Percentiles rank a stretch among this genome's conserved stretches.
phyloP scores from a whole-genome alignment of 1,284 basidiomycete species.

The Leccinum pseudoinsigne region DNA sequence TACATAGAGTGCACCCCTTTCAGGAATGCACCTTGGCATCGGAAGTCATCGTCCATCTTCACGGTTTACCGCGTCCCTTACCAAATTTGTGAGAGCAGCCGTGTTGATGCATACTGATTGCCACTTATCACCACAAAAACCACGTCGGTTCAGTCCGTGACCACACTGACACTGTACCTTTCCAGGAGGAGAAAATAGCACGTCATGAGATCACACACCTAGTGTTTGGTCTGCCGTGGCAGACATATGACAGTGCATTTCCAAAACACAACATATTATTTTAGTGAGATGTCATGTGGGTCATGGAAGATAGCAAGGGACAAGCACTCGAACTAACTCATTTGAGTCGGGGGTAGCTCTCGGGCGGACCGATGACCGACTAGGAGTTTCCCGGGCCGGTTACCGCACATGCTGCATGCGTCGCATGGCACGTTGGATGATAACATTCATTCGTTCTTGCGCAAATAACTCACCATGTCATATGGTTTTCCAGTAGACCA shows the following conservation, averaged over 20 bases:
- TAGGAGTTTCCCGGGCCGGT: conserved; percentile 7
- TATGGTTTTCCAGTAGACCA: background rate
- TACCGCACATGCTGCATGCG: background rate
- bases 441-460: background rate
- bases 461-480: background rate
- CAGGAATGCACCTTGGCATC: background rate
- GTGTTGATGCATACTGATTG: background rate
- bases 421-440: background rate
- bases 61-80: background rate
- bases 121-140: conserved; percentile 13
- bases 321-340: background rate
- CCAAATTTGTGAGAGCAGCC: background rate
- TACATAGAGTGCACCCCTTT: background rate
- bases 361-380: conserved; percentile 4
- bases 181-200: background rate
- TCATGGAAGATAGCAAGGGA: conserved; percentile 1
- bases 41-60: background rate
- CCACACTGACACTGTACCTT: conserved; percentile 2
- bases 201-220: background rate
- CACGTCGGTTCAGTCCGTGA: background rate
- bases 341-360: background rate
- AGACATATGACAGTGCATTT: background rate
- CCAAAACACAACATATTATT: background rate
- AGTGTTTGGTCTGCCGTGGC: background rate
- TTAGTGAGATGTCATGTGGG: conserved; percentile 1